Percentiles rank a stretch among this genome's conserved stretches.
Evolutionary conservation across 1,284 basidiomycete species (phyloP).

Genomic region (Ceratobasidium sp.): DNA sequence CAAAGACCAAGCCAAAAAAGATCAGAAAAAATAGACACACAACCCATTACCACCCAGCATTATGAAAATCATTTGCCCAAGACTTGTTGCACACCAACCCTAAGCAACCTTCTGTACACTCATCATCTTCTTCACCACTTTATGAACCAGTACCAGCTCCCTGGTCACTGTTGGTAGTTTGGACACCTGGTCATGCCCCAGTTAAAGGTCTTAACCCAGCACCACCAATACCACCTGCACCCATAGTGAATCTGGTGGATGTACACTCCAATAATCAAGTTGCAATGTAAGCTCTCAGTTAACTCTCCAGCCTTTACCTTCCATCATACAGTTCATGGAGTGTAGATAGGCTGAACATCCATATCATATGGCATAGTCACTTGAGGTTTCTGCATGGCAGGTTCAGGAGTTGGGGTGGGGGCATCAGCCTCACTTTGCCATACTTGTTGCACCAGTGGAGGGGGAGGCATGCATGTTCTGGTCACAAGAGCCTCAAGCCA

Average conservation of each 20-base stretch:
- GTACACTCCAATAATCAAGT: conserved; percentile 83
- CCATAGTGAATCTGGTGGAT: conserved; percentile 43
- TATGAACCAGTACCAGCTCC: conserved; percentile 26
- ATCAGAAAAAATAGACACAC: conserved; percentile 33
- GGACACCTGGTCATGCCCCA: conserved; percentile 55
- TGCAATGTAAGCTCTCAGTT: conserved; percentile 79
- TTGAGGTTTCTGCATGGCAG: conserved; percentile 16
- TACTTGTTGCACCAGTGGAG: conserved; percentile 22
- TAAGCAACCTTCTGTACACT: conserved; percentile 50
- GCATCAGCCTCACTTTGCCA: conserved; percentile 21
- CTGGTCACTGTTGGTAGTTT: conserved; percentile 52
- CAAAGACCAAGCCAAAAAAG: conserved; percentile 18
- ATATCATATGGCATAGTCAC: conserved; percentile 33
- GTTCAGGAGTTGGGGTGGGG: no score
- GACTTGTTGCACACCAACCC: conserved; percentile 66
- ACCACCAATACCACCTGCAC: conserved; percentile 30
- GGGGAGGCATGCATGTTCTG: conserved; percentile 25
- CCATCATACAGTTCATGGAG: conserved; percentile 81
- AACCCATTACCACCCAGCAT: conserved; percentile 61
- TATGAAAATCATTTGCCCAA: conserved; percentile 72
- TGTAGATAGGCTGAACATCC: conserved; percentile 54
- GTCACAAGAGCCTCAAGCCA: conserved; percentile 43
- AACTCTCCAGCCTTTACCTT: conserved; percentile 85
- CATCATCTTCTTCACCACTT: conserved; percentile 44
- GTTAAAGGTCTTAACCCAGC: conserved; percentile 27